Percentiles rank a stretch among this genome's conserved stretches.
phyloP scores from a whole-genome alignment of 139 green algal genomes.

The Pleodorina starrii region DNA sequence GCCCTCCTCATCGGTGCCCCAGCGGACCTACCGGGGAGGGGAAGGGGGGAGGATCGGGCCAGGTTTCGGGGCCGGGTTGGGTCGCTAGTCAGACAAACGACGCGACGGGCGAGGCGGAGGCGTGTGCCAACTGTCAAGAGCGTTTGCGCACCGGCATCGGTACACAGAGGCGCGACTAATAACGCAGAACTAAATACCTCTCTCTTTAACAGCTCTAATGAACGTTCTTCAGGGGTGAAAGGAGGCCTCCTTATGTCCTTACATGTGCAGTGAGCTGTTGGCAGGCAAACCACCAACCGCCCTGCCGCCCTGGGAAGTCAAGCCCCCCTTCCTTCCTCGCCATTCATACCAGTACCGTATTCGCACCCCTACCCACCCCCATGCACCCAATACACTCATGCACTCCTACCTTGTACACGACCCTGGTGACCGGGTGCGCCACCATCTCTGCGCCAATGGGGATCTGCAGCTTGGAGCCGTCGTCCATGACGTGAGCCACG shows the following conservation, averaged over 20 bases:
- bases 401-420: slow-evolving; percentile 59
- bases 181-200: not conserved
- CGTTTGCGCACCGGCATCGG: not conserved
- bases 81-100: no score
- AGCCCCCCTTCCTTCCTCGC: not conserved
- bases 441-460: slow-evolving; percentile 69
- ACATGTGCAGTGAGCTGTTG: not conserved
- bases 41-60: not conserved
- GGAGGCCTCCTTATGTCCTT: not conserved
- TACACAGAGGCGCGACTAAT: not conserved
- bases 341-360: not conserved
- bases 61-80: not conserved
- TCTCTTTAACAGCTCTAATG: not conserved
- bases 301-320: not conserved
- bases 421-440: slow-evolving; percentile 47
- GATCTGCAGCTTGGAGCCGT: slow-evolving; percentile 65
- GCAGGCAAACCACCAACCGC: not conserved
- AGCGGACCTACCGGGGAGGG: slow-evolving; percentile 44
- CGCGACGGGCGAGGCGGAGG: not conserved
- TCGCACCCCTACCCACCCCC: no score
- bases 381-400: not conserved
- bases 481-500: slow-evolving; percentile 48
- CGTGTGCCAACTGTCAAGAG: not conserved
- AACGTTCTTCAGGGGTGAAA: not conserved
- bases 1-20: slow-evolving; percentile 79